These are phyloP conservation scores for Torrubiellomyces zombiae DNA, from an alignment of 2,329 filamentous ascomycete genomes.

Conservation along the genomic window DNA sequence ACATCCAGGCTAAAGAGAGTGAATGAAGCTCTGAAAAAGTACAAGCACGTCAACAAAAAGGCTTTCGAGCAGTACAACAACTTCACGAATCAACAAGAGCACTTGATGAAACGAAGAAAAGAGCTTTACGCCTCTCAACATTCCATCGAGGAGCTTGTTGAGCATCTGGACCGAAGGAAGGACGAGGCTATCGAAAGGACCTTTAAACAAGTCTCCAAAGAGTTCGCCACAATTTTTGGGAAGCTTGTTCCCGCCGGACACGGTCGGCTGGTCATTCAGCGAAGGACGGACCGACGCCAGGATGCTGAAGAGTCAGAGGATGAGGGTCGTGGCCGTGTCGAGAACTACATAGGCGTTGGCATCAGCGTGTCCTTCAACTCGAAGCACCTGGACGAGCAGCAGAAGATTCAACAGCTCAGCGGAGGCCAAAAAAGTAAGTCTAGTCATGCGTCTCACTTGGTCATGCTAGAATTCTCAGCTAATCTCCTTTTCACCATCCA, in stretches of 20 bases:
- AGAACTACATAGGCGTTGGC: constrained; percentile 91
- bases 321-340: constrained; percentile 55
- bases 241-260: constrained; percentile 88
- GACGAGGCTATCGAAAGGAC: constrained; percentile 97
- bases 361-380: constrained; percentile 98
- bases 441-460: no score
- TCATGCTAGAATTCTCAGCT: constrained; percentile 5
- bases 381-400: constrained; percentile 87
- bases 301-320: constrained; percentile 47
- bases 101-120: constrained; percentile 64
- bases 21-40: constrained; percentile 87
- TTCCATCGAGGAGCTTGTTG: constrained; percentile 84
- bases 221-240: constrained; percentile 86
- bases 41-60: constrained; percentile 97
- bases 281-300: constrained; percentile 59
- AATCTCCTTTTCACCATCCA: constrained; percentile 18
- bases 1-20: constrained; percentile 68
- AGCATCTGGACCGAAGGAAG: constrained; percentile 84
- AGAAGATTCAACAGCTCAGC: constrained; percentile 90
- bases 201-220: constrained; percentile 91
- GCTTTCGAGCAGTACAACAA: constrained; percentile 98
- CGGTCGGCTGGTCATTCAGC: constrained; percentile 82
- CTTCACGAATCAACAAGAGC: constrained; percentile 84
- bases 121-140: constrained; percentile 76
- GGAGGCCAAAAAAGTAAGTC: constrained; percentile 89